These are phyloP conservation scores for Apiospora kogelbergensis DNA, from an alignment of 2,329 filamentous ascomycete species.

Conservation along the genomic window DNA sequence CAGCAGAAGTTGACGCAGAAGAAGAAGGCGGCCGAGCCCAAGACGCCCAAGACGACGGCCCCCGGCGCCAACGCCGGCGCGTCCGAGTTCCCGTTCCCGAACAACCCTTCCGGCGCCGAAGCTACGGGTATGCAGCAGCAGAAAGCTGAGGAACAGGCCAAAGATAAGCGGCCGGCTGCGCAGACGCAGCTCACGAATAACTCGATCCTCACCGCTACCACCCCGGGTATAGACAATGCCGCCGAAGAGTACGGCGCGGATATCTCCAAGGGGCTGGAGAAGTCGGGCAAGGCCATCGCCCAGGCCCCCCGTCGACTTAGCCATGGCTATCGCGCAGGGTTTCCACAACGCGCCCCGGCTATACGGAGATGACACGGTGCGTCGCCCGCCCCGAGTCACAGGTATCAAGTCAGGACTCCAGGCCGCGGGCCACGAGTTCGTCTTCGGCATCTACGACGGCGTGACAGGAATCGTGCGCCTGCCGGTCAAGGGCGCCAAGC, in stretches of 20 bases:
- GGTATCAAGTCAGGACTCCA: conserved; percentile 63
- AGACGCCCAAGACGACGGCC: conserved; percentile 11
- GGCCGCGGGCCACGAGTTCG: conserved; percentile 61
- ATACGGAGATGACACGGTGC: conserved; percentile 70
- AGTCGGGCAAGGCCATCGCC: conserved; percentile 51
- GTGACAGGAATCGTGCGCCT: conserved; percentile 62
- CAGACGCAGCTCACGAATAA: conserved; percentile 13
- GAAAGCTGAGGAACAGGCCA: neutral
- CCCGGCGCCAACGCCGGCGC: neutral
- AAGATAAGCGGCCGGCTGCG: neutral
- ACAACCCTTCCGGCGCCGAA: conserved; percentile 14
- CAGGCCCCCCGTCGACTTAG: conserved; percentile 59
- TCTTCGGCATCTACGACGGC: conserved; percentile 65
- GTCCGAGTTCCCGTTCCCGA: neutral
- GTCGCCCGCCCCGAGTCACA: conserved; percentile 61
- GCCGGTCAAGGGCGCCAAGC: conserved; percentile 56
- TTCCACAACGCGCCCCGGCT: conserved; percentile 71
- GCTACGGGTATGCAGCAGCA: conserved; percentile 13
- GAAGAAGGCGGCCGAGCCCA: conserved; percentile 18
- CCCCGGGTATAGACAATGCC: conserved; percentile 28
- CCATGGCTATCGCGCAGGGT: conserved; percentile 63
- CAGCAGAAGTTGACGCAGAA: conserved; percentile 23
- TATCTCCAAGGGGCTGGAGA: conserved; percentile 50
- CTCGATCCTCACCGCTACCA: conserved; percentile 24
- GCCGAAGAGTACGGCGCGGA: conserved; percentile 48